Evolutionary conservation across 2,329 filamentous ascomycete species (phyloP).

Genomic region (Microdochium trichocladiopsis): DNA sequence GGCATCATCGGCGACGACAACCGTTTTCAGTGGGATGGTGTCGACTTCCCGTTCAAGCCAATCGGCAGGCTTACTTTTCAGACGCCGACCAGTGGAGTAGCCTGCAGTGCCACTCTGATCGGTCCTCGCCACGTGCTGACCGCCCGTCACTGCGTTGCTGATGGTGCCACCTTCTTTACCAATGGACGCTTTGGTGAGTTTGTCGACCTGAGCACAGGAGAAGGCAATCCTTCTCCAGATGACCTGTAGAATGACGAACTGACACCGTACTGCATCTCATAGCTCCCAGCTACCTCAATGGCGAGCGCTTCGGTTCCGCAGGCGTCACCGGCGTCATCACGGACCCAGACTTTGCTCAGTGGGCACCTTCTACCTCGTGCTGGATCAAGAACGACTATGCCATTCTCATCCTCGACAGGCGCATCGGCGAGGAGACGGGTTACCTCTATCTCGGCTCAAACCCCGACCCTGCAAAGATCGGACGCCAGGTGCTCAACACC

Average conservation of each 20-base stretch:
- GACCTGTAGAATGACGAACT: not conserved
- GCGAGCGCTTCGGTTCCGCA: constrained; percentile 4
- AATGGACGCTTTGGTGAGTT: not conserved
- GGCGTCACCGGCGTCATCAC: not conserved
- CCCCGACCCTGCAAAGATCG: constrained; percentile 7
- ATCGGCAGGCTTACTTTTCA: constrained; percentile 7
- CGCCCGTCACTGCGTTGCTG: constrained; percentile 11
- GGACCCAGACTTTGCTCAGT: not conserved
- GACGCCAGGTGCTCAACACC: constrained; percentile 9
- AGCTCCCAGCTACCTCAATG: constrained; percentile 10
- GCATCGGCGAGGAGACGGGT: constrained; percentile 9
- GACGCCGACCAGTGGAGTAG: constrained; percentile 4
- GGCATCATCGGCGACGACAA: constrained; percentile 9
- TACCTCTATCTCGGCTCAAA: constrained; percentile 9
- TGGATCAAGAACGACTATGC: constrained; percentile 12
- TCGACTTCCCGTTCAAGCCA: constrained; percentile 5
- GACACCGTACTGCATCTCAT: too few species aligned
- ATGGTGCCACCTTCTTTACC: constrained; percentile 4
- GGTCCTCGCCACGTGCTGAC: constrained; percentile 14
- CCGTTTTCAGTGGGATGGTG: constrained; percentile 5
- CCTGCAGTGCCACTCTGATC: constrained; percentile 13
- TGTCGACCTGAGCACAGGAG: not conserved
- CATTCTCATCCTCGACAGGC: constrained; percentile 11
- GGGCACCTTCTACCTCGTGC: constrained; percentile 2
- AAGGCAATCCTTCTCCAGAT: not conserved